These are phyloP conservation scores for Ceratocystis lukuohia DNA, from an alignment of 2,329 filamentous ascomycete genomes.

Conservation along the genomic window DNA sequence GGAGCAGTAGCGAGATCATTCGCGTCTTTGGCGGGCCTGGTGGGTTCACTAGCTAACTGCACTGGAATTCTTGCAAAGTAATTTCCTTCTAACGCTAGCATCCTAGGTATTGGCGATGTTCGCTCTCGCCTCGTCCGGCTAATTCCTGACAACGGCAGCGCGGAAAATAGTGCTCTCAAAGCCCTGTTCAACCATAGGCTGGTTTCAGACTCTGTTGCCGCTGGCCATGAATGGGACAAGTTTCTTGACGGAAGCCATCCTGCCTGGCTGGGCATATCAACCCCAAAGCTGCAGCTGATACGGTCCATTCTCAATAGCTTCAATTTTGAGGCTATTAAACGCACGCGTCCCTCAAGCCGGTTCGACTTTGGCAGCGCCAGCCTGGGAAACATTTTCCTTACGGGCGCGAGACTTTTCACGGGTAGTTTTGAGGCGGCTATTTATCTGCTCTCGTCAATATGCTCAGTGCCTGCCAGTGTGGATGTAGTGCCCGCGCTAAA, in stretches of 20 bases:
- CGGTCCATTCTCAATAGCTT: conserved; percentile 63
- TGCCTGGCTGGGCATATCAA: conserved; percentile 59
- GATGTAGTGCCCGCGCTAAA: conserved; percentile 82
- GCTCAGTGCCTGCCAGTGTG: conserved; percentile 63
- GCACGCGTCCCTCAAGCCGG: conserved; percentile 55
- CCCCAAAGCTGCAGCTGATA: conserved; percentile 62
- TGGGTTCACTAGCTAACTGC: conserved; percentile 26
- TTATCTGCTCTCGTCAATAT: conserved; percentile 76
- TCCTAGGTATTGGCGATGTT: conserved; percentile 42
- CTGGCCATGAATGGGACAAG: conserved; percentile 70
- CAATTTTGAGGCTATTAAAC: conserved; percentile 66
- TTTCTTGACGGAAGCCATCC: conserved; percentile 71
- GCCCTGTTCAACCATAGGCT: conserved; percentile 79
- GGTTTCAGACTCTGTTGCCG: conserved; percentile 41
- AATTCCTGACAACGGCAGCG: conserved; percentile 53
- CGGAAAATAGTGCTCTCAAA: conserved; percentile 63
- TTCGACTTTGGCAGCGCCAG: conserved; percentile 68
- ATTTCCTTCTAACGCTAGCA: conserved; percentile 9
- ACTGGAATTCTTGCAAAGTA: neutral
- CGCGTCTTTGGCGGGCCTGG: conserved; percentile 89
- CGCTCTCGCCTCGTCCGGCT: conserved; percentile 64
- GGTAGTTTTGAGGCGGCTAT: conserved; percentile 88
- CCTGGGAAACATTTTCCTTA: conserved; percentile 68
- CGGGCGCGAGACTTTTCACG: conserved; percentile 76
- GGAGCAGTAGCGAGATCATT: conserved; percentile 85